Conservation (phyloP, 2,329 filamentous ascomycete species). For the Fusarium nisikadoi region DNA sequence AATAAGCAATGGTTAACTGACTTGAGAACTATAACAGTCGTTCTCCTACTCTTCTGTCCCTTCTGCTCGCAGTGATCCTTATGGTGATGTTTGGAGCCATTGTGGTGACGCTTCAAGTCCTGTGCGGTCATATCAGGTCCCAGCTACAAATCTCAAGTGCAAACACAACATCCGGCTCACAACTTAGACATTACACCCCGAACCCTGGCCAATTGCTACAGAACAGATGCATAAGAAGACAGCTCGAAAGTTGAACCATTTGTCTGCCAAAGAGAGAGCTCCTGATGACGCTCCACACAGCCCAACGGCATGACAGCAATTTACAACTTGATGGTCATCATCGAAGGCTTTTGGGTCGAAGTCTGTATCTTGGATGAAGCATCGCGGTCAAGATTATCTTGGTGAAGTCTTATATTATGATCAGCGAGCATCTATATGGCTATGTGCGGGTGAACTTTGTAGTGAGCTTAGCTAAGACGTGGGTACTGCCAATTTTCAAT, state of each 20-base stretch:
- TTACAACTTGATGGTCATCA: neutral
- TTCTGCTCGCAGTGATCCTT: neutral
- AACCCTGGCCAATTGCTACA: fast-evolving
- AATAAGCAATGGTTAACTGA: neutral
- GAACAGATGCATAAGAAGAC: too few relatives aligned
- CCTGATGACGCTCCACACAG: neutral
- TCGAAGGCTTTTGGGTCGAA: neutral
- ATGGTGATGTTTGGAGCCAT: neutral
- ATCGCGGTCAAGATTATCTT: neutral
- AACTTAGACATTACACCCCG: neutral
- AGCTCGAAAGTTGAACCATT: neutral
- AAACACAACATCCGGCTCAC: neutral
- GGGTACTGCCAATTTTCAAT: neutral
- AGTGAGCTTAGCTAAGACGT: neutral
- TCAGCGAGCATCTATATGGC: neutral
- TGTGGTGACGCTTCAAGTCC: neutral
- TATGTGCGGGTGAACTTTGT: neutral
- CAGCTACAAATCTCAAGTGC: neutral
- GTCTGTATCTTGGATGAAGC: neutral
- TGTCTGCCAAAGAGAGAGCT: neutral
- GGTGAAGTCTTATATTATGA: neutral
- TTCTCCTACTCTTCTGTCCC: neutral
- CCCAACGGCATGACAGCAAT: neutral
- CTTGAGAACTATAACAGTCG: neutral
- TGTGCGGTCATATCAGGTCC: neutral